Percentiles rank a stretch among this genome's conserved stretches.
Evolutionary conservation across 225 moss, liverwort and hornwort species (phyloP).

Genomic region (Climacium dendroides): DNA sequence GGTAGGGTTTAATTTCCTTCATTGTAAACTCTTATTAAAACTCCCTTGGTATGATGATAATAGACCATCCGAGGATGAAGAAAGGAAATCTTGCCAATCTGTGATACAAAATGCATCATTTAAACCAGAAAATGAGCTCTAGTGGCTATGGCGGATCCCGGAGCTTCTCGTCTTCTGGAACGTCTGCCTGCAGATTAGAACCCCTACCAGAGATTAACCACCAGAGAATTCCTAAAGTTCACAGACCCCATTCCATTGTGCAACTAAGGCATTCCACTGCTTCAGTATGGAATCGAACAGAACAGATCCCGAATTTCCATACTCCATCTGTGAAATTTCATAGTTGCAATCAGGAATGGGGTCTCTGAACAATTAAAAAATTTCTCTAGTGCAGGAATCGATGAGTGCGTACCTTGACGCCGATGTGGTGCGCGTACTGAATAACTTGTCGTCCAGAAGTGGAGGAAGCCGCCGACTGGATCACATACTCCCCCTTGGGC

Average conservation of each 20-base stretch:
- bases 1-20: neutral
- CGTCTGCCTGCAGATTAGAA: neutral
- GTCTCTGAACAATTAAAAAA: neutral
- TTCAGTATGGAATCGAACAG: neutral
- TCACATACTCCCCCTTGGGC: neutral
- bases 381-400: neutral
- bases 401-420: neutral
- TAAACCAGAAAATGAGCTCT: neutral
- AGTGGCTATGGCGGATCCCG: too few species aligned
- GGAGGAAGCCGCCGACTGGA: constrained; percentile 2
- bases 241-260: neutral
- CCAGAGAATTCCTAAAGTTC: neutral
- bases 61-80: neutral
- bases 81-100: neutral
- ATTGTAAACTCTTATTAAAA: neutral
- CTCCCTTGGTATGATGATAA: neutral
- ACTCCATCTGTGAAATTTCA: neutral
- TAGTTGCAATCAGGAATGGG: neutral
- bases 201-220: neutral
- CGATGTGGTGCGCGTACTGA: neutral
- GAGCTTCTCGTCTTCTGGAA: neutral
- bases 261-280: neutral
- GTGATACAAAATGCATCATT: neutral
- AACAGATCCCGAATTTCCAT: neutral
- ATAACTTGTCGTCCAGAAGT: neutral